Evolutionary conservation across 805 yeast species (phyloP).

Genomic region (Saccharomycopsis sp.): DNA sequence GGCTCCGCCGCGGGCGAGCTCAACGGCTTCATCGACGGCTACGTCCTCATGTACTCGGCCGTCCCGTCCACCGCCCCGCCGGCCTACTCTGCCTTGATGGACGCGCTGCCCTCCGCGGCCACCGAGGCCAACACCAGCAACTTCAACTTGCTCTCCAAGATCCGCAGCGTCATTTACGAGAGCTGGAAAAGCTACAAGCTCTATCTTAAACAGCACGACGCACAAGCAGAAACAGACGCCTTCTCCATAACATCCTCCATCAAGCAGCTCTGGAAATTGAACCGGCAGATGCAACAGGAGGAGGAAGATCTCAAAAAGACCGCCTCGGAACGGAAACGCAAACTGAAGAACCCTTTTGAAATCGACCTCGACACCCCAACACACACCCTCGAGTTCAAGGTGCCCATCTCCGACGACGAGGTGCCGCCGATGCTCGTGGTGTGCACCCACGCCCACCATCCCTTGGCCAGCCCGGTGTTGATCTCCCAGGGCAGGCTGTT

Average conservation of each 20-base stretch:
- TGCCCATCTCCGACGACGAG: constrained; percentile 6
- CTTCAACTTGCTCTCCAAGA: constrained; percentile 6
- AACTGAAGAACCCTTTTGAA: neutral
- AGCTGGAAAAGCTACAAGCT: constrained; percentile 18
- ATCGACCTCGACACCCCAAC: constrained; percentile 1
- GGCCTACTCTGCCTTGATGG: too few species aligned
- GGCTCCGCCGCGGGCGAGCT: constrained; percentile 75
- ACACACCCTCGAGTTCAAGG: constrained; percentile 3
- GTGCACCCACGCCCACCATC: constrained; percentile 53
- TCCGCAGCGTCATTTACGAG: constrained; percentile 11
- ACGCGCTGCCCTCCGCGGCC: constrained; percentile 19
- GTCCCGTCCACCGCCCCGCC: constrained; percentile 61
- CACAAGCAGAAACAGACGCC: constrained; percentile 14
- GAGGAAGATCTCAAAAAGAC: constrained; percentile 37
- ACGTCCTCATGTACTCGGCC: constrained; percentile 58
- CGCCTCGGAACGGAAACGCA: neutral
- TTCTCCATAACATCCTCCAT: constrained; percentile 17
- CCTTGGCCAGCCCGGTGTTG: constrained; percentile 50
- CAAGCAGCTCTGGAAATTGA: constrained; percentile 17
- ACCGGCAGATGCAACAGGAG: neutral
- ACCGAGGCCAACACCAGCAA: constrained; percentile 9
- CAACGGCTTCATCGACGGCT: constrained; percentile 70
- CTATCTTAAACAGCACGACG: constrained; percentile 11
- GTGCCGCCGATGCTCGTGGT: constrained; percentile 60
- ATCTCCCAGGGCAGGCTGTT: constrained; percentile 48